Evolutionary conservation across 805 yeast genomes (phyloP), one percentile per base, ranked within the genome.

Genomic region (Dipodascus albidus): DNA sequence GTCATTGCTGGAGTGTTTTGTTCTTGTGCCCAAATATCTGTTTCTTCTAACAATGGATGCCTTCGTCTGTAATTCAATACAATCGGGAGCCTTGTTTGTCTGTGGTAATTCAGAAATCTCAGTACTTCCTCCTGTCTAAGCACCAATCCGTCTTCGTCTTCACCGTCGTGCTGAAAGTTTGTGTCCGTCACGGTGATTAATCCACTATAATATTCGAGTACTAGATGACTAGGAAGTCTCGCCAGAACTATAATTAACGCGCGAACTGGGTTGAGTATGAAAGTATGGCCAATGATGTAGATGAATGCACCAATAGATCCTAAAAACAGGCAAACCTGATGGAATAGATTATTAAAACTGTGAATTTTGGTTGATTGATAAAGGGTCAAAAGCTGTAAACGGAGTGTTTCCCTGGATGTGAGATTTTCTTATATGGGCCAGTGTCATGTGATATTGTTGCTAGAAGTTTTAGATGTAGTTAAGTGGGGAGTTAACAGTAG

Each of bases 271-370:
- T 38, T 38, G 44, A 38, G 4, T n/a, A 38, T 38, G 44, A 38
- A 38, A 4, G 44, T 38, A 17, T 38, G 44, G 15, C 44, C 44
- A 38, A 38, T 38, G 44, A 38, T 38, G 44, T 6, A 38, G 17
- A 38, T 14, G 17, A 38, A n/a, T n/a, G 44, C 44, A 38, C 44
- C 44, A 14, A 38, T 14, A 19, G 44, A 38, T 19, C 44, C 44
- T 17, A 38, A 4, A 17, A 38, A 38, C 44, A 38, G 20, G 20
- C 44, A 49, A 23, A 27, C 21, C 33, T 33, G 35, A 50, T 31
- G 50, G 55, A 58, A 57, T 57, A 53, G 22, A 33, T 55, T 56
- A 56, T 57, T 58, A 49, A 48, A 52, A 53, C 48, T 44, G 24
- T 38, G 52, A 21, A 17, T 51, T 53, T 51, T 59, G 41, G 9